Evolutionary conservation across 2,329 filamentous ascomycete genomes (phyloP), one percentile per base, ranked within the genome.

Genomic region (Alternaria dauci): DNA sequence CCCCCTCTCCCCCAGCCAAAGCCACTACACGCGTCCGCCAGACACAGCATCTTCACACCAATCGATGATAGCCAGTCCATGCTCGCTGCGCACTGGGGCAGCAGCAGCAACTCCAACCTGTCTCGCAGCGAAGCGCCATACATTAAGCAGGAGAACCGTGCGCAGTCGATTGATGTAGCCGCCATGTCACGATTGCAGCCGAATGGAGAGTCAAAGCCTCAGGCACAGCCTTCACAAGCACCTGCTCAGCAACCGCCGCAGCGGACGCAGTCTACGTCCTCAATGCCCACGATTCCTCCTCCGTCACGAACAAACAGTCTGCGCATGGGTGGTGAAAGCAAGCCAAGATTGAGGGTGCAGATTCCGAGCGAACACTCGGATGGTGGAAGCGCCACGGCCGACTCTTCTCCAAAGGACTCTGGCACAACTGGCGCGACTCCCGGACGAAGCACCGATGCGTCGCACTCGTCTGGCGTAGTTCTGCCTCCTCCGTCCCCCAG

Each of bases 41-140:
- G 90, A 23, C 90, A 94, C 59, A 97, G 94, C 77, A 98, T 99
- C 61, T 98, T 98, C 76, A 99, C 95, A 0, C 95, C 95, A 0
- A 96, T 99, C 64, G 95, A 98, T 71, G 94, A 97, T 76, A 93
- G 91, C 70, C 87, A 92, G 50, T 97, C 94, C 1, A 90, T 97
- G 59, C 81, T 97, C 43, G 93, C 92, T 12, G 92, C 94, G 66
- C 93, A 97, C 76, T 89, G 82, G 82, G 82, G 81, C 26, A 73
- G 87, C 9, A 83, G 86, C 3, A 68, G 46, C 50, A 67, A 61
- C 32, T 82, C 82, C 65, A 79, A 85, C 50, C 74, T 79, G 23
- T 76, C 79, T 23, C 81, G 80, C 59, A 76, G 73, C 46, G 83
- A 86, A 44, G 72, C 77, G n/a, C 59, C 58, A 8, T 72, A 79